These are phyloP conservation scores for Colletotrichum australisinense DNA, from an alignment of 2,329 filamentous ascomycete genomes.

Conservation along the genomic window DNA sequence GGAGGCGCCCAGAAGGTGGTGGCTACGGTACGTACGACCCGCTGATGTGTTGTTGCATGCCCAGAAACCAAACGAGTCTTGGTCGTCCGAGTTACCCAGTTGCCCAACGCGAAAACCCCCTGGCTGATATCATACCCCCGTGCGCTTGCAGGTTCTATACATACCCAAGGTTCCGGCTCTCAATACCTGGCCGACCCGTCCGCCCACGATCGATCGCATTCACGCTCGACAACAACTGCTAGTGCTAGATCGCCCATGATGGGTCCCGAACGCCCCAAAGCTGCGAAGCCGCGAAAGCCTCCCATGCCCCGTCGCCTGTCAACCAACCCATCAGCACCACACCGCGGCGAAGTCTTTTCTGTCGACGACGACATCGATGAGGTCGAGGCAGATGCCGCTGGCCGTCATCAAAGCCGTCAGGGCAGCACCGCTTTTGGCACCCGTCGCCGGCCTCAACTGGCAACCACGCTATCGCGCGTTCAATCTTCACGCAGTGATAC, in stretches of 20 bases:
- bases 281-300: conserved; percentile 75
- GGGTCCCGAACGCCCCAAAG: conserved; percentile 60
- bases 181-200: conserved; percentile 49
- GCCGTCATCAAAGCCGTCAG: conserved; percentile 52
- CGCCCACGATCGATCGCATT: conserved; percentile 52
- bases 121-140: conserved; percentile 25
- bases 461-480: conserved; percentile 52
- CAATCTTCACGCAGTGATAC: conserved; percentile 51
- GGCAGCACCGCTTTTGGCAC: conserved; percentile 41
- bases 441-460: conserved; percentile 48
- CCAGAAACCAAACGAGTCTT: conserved; percentile 30
- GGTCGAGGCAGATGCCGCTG: conserved; percentile 73
- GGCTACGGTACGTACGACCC: conserved; percentile 62
- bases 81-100: conserved; percentile 31
- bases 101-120: conserved; percentile 16
- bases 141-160: conserved; percentile 34
- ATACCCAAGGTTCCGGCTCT: conserved; percentile 29
- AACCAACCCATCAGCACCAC: conserved; percentile 76
- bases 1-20: conserved; percentile 64
- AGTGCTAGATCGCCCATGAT: conserved; percentile 60
- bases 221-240: conserved; percentile 47
- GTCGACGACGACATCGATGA: conserved; percentile 89
- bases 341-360: conserved; percentile 88
- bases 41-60: conserved; percentile 22
- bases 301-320: conserved; percentile 78